Percentiles rank a stretch among this genome's conserved stretches.
phyloP scores from a whole-genome alignment of 306 rosid genomes.

The Casuarina glauca region DNA sequence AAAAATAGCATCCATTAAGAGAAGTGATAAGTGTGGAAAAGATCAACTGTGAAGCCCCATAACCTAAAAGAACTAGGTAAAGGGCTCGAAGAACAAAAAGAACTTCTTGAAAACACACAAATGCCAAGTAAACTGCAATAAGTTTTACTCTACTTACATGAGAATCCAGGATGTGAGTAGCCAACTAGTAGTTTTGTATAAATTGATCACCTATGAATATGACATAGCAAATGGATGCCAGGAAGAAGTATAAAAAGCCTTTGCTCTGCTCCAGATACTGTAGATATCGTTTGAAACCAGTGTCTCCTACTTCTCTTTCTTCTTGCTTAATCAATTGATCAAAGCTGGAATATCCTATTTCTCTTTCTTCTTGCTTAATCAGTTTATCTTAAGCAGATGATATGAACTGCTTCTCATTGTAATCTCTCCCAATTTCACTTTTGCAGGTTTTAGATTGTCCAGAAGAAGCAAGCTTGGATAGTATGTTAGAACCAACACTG shows the following conservation, averaged over 20 bases:
- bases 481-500: constrained; percentile 34
- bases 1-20: constrained; percentile 12
- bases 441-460: constrained; percentile 1
- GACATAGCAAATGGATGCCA: constrained; percentile 25
- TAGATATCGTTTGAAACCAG: constrained; percentile 53
- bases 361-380: too few species aligned
- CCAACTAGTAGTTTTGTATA: constrained; percentile 53
- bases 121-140: constrained; percentile 33
- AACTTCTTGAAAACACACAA: constrained; percentile 21
- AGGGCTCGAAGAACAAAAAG: constrained; percentile 36
- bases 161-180: constrained; percentile 42
- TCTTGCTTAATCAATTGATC: constrained; percentile 47
- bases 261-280: constrained; percentile 49
- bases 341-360: too few species aligned
- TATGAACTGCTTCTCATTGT: constrained; percentile 5
- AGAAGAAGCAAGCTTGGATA: constrained; percentile 6
- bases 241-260: constrained; percentile 42
- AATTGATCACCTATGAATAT: constrained; percentile 39
- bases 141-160: constrained; percentile 23
- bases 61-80: constrained; percentile 27
- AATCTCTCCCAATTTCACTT: constrained; percentile 21
- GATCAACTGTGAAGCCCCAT: constrained; percentile 41
- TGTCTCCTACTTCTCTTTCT: constrained; percentile 53
- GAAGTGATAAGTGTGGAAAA: constrained; percentile 44
- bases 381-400: constrained; percentile 26